Evolutionary conservation across 805 yeast species (phyloP).

Genomic region (Suhomyces prunicola): DNA sequence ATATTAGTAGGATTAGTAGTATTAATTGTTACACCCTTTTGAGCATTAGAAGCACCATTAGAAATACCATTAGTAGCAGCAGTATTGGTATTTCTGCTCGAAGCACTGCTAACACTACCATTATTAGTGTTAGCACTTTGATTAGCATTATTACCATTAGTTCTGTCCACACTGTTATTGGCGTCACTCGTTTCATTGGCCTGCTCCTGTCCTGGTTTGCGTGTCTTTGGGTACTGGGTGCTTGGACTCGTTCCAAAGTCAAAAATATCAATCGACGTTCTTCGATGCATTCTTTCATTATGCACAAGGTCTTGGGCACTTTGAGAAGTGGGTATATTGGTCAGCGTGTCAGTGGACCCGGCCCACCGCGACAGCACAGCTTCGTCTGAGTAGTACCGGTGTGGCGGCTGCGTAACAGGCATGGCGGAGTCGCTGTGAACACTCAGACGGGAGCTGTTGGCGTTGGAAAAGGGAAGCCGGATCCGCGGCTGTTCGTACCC

Average conservation of each 20-base stretch:
- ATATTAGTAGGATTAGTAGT: no score
- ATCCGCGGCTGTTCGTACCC: slow-evolving; percentile 22
- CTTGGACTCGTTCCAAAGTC: slow-evolving; percentile 11
- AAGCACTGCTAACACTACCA: not conserved
- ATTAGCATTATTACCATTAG: not conserved
- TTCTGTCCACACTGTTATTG: not conserved
- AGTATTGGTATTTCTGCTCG: no score
- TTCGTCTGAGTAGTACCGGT: slow-evolving; percentile 19
- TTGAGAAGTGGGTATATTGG: slow-evolving; percentile 2
- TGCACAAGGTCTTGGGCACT: slow-evolving; percentile 6
- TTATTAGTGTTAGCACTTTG: not conserved
- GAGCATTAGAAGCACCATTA: no score
- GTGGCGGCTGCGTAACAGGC: not conserved
- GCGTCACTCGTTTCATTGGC: not conserved
- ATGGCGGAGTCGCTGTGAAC: slow-evolving; percentile 7
- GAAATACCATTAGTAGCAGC: no score
- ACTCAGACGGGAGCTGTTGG: slow-evolving; percentile 10
- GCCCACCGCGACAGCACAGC: slow-evolving; percentile 12
- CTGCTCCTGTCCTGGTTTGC: not conserved
- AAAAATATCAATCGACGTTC: not conserved
- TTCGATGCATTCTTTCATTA: not conserved
- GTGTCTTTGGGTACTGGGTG: no score
- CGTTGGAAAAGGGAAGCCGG: slow-evolving; percentile 7
- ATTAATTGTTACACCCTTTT: no score
- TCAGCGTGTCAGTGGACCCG: slow-evolving; percentile 1